phyloP scores from a whole-genome alignment of 805 yeast species.

The Candida wancherniae region DNA sequence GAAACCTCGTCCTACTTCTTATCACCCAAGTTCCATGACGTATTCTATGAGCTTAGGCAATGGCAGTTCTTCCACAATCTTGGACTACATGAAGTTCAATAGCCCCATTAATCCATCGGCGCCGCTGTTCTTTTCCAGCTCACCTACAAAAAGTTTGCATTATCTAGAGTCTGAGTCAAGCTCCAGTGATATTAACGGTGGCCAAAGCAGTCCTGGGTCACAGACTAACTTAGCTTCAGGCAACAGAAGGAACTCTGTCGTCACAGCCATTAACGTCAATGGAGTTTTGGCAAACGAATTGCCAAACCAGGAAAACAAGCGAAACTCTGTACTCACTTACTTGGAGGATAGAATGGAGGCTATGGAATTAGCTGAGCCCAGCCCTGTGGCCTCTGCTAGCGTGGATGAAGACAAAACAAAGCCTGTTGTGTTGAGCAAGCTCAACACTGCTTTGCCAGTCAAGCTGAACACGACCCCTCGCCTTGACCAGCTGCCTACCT shows the following conservation, averaged over 20 bases:
- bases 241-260: conserved; percentile 28
- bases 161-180: conserved; percentile 22
- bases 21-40: conserved; percentile 60
- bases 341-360: conserved; percentile 43
- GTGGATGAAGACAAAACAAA: conserved; percentile 4
- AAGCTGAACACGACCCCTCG: conserved; percentile 23
- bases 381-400: conserved; percentile 17
- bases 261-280: conserved; percentile 40
- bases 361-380: conserved; percentile 32
- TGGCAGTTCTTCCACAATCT: conserved; percentile 17
- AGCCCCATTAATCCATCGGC: conserved; percentile 28
- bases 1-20: conserved; percentile 80
- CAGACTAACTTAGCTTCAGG: conserved; percentile 11
- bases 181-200: conserved; percentile 5
- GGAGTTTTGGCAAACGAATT: conserved; percentile 33
- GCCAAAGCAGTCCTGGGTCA: conserved; percentile 13
- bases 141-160: conserved; percentile 33
- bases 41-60: conserved; percentile 19
- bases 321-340: conserved; percentile 38
- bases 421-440: conserved; percentile 13
- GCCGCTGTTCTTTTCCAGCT: conserved; percentile 34
- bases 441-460: conserved; percentile 12
- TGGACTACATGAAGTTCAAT: conserved; percentile 33
- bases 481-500: conserved; percentile 28
- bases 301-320: conserved; percentile 26